Base-by-base conservation (phyloP, 805 yeast species). In the Vanderwaltozyma polyspora region DNA sequence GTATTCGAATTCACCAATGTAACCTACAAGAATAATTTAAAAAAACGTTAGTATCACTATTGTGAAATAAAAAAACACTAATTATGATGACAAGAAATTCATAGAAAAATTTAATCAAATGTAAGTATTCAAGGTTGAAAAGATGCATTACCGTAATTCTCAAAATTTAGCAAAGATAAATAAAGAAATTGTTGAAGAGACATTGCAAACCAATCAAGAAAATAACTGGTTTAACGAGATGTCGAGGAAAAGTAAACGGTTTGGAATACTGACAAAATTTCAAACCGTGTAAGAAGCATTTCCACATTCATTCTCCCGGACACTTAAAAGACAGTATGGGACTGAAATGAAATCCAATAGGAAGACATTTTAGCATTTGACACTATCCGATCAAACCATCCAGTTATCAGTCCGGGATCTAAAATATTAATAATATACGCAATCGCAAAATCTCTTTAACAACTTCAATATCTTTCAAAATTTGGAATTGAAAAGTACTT, bases 1-100 rank as follows among this genome's bases (percentile, higher is more conserved):
- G 76, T 79, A 83, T 76, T 87, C 96, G 66, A 87, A 87, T 73
- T 87, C 96, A 62, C 87, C 95, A 74, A 87, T 87, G 89, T 87
- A 87, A 58, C 60, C 60, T 55, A 32, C 22, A 22, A 14, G 19
- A 26, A 29, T 11, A 32, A 22, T 21, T 17, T 4, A 31, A 21
- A 29, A 21, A 19, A 31, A 28, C 26, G 47, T 45, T 43, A 44
- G 47, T 40, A 32, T 8, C 16, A 6, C 8, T 18, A 16, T 11
- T 16, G n/a, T n/a, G n/a, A n/a, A n/a, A n/a, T n/a, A n/a, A n/a
- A n/a, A n/a, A n/a, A n/a, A n/a, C n/a, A n/a, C n/a, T n/a, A n/a
- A n/a, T n/a, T n/a, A n/a, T n/a, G n/a, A n/a, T n/a, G n/a, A n/a
- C n/a, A n/a, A n/a, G n/a, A n/a, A n/a, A n/a, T n/a, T n/a, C n/a